Base-by-base conservation (phyloP, 805 yeast genomes). In the Lipomyces oligophaga region DNA sequence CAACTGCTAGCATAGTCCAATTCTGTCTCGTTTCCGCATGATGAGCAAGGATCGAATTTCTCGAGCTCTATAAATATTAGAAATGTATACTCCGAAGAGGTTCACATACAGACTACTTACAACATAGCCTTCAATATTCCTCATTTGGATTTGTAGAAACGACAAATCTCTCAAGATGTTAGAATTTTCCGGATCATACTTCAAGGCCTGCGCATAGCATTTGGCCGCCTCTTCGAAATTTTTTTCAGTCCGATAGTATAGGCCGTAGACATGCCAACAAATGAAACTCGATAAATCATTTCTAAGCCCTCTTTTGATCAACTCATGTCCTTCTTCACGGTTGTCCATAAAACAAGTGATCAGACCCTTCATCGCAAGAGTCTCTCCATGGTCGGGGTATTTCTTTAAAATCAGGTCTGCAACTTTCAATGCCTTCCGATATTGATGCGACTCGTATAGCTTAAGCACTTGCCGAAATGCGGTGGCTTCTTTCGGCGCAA, bases 1-100 rank as follows among this genome's bases (percentile, higher is more conserved):
- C 95, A 34, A 87, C 74, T 1, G 95, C 96, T 41, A 84, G 73
- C 0, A 83, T 81, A 1, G 95, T 84, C 96, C 96, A 89, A 62
- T 86, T 85, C 52, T 90, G 88, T 55, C 96, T 76, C 63, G 79
- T 85, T 0, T 95, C 95, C 8, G 93, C 80, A 58, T 77, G 81
- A 21, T 76, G 74, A 58, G 83, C 85, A 65, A 93, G 73, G 59
- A 79, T 80, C 31, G 73, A 72, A 49, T 77, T 79, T 58, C 97
- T 76, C 1, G 90, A 76, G 8, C 68, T 40, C 55, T 49, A 36
- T 21, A 25, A 16, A 10, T 6, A 11, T 15, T 6, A 25, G 16
- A 8, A 24, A n/a, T n/a, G n/a, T n/a, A n/a, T n/a, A n/a, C 10
- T 10, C 18, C 26, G 28, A 22, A n/a, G 5, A 15, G 26, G 6